A percentile compares a stretch with the other conserved stretches of the same genome.
Conservation (phyloP, 208 protist genomes). For the Novymonas esmeraldas region DNA sequence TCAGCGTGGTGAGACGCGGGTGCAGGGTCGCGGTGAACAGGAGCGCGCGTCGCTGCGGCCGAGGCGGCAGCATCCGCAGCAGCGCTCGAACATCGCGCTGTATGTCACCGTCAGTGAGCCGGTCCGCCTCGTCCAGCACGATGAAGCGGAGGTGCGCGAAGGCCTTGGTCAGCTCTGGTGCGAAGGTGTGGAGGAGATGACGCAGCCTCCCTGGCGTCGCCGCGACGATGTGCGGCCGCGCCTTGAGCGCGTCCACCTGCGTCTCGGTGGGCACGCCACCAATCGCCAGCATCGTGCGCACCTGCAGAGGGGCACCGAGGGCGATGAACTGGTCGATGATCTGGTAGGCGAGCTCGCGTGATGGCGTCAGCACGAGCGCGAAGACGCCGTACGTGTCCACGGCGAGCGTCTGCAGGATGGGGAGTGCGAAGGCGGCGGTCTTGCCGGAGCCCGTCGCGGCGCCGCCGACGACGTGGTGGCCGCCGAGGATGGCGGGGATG, state of each 20-base stretch:
- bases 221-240: conserved; percentile 81
- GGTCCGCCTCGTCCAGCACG: conserved; percentile 89
- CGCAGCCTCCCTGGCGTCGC: conserved; percentile 80
- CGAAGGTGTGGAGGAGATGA: conserved; percentile 60
- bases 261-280: conserved; percentile 78
- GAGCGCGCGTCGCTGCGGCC: conserved; percentile 47
- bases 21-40: conserved; percentile 86
- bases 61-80: conserved; percentile 41
- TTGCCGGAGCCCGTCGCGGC: conserved; percentile 98
- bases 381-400: conserved; percentile 97
- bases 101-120: conserved; percentile 80
- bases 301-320: conserved; percentile 73
- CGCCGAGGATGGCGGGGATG: conserved; percentile 81
- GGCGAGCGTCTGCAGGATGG: conserved; percentile 95
- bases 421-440: conserved; percentile 98
- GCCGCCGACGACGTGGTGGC: conserved; percentile 92
- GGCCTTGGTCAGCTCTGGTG: conserved; percentile 48
- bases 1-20: conserved; percentile 44
- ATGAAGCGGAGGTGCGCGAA: conserved; percentile 80
- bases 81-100: conserved; percentile 50
- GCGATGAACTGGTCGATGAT: conserved; percentile 93
- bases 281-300: conserved; percentile 73
- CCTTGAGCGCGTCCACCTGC: conserved; percentile 76
- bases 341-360: conserved; percentile 96
- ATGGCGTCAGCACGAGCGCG: conserved; percentile 97